These are phyloP conservation scores for Nemania diffusa DNA, from an alignment of 2,329 filamentous ascomycete species.

Conservation along the genomic window DNA sequence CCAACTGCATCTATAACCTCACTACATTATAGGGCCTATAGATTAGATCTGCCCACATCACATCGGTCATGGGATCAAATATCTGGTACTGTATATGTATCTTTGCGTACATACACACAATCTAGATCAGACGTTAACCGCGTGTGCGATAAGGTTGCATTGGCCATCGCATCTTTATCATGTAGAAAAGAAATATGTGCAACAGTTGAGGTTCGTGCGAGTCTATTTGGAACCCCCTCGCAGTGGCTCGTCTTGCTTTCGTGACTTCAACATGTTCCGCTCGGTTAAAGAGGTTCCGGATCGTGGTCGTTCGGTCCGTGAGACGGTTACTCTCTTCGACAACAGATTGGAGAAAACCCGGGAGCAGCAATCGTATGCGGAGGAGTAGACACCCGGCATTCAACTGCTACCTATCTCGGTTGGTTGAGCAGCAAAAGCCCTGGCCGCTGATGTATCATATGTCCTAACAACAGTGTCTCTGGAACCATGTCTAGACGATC, in stretches of 20 bases:
- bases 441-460: slow-evolving; percentile 1
- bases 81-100: background rate
- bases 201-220: background rate
- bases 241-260: background rate
- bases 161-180: background rate
- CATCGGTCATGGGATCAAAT: slow-evolving; percentile 9
- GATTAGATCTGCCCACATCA: slow-evolving; percentile 1
- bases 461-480: background rate
- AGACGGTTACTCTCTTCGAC: background rate
- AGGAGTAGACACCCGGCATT: background rate
- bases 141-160: background rate
- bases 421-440: slow-evolving; percentile 1
- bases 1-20: background rate
- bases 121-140: background rate
- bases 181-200: background rate
- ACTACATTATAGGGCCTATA: background rate
- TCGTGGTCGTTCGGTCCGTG: slow-evolving; percentile 4
- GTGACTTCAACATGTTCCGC: background rate
- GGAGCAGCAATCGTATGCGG: slow-evolving; percentile 1
- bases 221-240: background rate
- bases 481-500: slow-evolving; percentile 19
- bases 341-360: slow-evolving; percentile 10
- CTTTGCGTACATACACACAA: background rate
- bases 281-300: slow-evolving; percentile 28
- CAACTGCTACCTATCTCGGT: background rate